Percentiles rank a stretch among this genome's conserved stretches.
phyloP scores from a whole-genome alignment of 1,284 basidiomycete genomes.

The Mycena sp. region DNA sequence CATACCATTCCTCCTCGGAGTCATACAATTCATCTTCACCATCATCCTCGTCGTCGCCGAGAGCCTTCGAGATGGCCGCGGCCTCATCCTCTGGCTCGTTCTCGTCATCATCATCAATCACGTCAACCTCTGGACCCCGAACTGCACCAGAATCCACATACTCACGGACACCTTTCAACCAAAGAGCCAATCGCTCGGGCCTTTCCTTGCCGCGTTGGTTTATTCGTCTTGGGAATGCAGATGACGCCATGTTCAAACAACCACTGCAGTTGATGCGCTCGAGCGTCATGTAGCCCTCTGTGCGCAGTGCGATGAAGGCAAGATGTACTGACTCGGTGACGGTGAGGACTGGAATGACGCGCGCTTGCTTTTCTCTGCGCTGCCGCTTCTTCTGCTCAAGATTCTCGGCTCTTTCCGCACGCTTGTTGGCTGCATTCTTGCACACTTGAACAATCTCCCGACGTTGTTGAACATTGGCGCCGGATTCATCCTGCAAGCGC shows the following conservation, averaged over 20 bases:
- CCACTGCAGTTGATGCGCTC: not conserved
- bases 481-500: too few species aligned
- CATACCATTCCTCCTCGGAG: not conserved
- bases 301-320: not conserved
- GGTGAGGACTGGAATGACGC: not conserved
- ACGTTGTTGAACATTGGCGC: slow-evolving; percentile 30
- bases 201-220: not conserved
- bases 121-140: not conserved
- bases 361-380: not conserved
- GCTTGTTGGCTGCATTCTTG: not conserved
- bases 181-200: not conserved
- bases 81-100: not conserved
- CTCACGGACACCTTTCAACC: not conserved
- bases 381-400: not conserved
- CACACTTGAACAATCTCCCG: slow-evolving; percentile 29
- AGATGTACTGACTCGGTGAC: not conserved
- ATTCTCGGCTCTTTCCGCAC: not conserved
- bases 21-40: not conserved
- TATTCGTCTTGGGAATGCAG: not conserved
- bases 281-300: not conserved
- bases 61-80: not conserved
- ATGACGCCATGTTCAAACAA: not conserved
- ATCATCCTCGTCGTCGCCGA: not conserved
- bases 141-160: not conserved
- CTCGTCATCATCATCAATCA: too few species aligned